A percentile compares a stretch with the other conserved stretches of the same genome.
Conservation (phyloP, 768 basidiomycete species). For the Suillus luteus region DNA sequence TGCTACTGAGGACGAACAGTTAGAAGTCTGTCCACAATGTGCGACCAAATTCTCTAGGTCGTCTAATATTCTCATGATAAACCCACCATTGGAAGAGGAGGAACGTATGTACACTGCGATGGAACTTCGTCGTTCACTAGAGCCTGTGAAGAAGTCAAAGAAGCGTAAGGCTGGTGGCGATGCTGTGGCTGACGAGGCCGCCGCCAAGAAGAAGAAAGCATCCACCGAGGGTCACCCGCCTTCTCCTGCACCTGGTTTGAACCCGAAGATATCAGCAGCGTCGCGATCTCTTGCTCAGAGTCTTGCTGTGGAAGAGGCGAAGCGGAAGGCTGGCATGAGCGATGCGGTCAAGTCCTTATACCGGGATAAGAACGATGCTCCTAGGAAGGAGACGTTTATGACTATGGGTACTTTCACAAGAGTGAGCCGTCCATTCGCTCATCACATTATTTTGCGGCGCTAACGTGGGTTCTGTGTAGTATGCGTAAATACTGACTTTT, state of each 20-base stretch:
- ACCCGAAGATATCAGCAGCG: conserved; percentile 55
- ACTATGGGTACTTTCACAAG: conserved; percentile 91
- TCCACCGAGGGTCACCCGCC: conserved; percentile 17
- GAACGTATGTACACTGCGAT: conserved; percentile 56
- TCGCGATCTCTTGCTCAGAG: conserved; percentile 70
- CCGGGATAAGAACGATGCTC: conserved; percentile 49
- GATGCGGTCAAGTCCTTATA: conserved; percentile 86
- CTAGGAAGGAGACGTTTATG: conserved; percentile 85
- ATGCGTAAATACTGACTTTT: conserved; percentile 11
- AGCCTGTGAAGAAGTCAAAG: conserved; percentile 51
- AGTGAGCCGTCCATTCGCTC: conserved; percentile 47
- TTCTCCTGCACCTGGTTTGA: conserved; percentile 35
- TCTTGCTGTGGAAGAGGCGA: conserved; percentile 79
- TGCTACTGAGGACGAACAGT: conserved; percentile 30
- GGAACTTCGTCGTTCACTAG: conserved; percentile 56
- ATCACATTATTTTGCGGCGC: background rate
- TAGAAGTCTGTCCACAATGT: conserved; percentile 78
- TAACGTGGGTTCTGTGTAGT: conserved; percentile 9
- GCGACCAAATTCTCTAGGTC: conserved; percentile 62
- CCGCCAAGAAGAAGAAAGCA: conserved; percentile 46
- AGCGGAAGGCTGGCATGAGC: conserved; percentile 82
- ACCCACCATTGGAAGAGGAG: conserved; percentile 71
- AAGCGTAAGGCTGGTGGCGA: conserved; percentile 62
- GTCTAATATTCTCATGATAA: conserved; percentile 62
- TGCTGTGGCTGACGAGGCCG: conserved; percentile 24